phyloP scores from a whole-genome alignment of 352 stramenopile species.

The Phytophthora constricta region DNA sequence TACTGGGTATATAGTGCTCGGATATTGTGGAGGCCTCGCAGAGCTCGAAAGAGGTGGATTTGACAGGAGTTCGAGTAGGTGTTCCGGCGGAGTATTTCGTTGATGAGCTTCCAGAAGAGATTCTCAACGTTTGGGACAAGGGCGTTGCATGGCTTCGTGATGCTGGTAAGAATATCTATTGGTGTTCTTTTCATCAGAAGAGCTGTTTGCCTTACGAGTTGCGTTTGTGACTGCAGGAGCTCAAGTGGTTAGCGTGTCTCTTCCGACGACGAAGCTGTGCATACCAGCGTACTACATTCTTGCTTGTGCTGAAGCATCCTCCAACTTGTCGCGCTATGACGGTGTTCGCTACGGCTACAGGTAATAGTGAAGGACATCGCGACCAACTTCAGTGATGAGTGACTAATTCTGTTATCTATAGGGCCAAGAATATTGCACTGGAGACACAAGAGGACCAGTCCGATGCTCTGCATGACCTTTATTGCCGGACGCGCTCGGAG shows the following conservation, averaged over 20 bases:
- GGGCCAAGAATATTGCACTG: slow-evolving; percentile 58
- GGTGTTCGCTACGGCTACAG: slow-evolving; percentile 92
- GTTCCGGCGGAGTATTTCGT: slow-evolving; percentile 96
- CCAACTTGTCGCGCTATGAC: slow-evolving; percentile 98
- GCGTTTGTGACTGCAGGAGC: slow-evolving; percentile 42
- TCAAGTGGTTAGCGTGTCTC: slow-evolving; percentile 76
- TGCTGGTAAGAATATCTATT: slow-evolving; percentile 37
- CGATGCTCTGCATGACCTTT: slow-evolving; percentile 85
- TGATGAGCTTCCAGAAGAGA: slow-evolving; percentile 86
- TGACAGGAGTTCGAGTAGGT: slow-evolving; percentile 90
- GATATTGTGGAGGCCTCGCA: slow-evolving; percentile 38
- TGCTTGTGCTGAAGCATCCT: slow-evolving; percentile 97
- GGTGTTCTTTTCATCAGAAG: background rate
- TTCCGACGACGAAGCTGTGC: slow-evolving; percentile 85
- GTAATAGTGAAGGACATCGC: slow-evolving; percentile 28
- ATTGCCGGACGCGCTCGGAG: slow-evolving; percentile 86
- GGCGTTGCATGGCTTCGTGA: slow-evolving; percentile 74
- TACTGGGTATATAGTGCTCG: slow-evolving; percentile 42
- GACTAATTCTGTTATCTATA: slow-evolving; percentile 27
- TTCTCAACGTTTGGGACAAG: slow-evolving; percentile 85
- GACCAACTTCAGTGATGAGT: slow-evolving; percentile 1
- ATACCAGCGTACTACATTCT: slow-evolving; percentile 99
- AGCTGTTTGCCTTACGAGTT: background rate
- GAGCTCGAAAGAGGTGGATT: slow-evolving; percentile 35
- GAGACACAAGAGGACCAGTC: slow-evolving; percentile 69